Evolutionary conservation across 2,329 filamentous ascomycete species (phyloP).

Genomic region (Teratosphaeria zuluensis): DNA sequence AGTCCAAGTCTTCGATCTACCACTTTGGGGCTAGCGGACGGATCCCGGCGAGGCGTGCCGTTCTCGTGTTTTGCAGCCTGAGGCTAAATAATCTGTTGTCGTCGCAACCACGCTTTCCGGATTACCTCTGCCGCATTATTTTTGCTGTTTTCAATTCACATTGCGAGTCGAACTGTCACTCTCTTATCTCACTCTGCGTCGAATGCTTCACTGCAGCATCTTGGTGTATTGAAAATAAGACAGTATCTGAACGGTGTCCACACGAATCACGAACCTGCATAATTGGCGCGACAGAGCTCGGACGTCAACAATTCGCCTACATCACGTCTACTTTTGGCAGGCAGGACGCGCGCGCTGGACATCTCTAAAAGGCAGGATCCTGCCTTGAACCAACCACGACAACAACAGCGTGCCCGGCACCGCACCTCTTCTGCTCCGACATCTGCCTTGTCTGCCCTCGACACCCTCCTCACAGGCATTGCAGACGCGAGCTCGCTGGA

Average conservation of each 20-base stretch:
- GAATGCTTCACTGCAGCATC: not conserved
- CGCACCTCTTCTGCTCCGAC: not conserved
- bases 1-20: too few species aligned
- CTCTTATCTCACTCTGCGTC: too few species aligned
- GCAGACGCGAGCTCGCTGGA: not conserved
- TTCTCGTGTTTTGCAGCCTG: not conserved
- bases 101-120: too few species aligned
- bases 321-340: not conserved
- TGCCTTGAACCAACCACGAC: not conserved
- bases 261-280: too few species aligned
- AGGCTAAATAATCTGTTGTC: too few species aligned
- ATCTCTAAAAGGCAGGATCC: not conserved
- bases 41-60: not conserved
- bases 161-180: too few species aligned
- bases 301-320: not conserved
- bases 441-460: not conserved
- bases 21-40: too few species aligned
- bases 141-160: too few species aligned
- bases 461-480: conserved; percentile 7
- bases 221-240: not conserved
- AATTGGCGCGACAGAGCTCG: too few species aligned
- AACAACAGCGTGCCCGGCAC: not conserved
- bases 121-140: too few species aligned
- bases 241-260: not conserved
- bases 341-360: not conserved